Evolutionary conservation across 768 basidiomycete species (phyloP).

Genomic region (Mycena amicta): DNA sequence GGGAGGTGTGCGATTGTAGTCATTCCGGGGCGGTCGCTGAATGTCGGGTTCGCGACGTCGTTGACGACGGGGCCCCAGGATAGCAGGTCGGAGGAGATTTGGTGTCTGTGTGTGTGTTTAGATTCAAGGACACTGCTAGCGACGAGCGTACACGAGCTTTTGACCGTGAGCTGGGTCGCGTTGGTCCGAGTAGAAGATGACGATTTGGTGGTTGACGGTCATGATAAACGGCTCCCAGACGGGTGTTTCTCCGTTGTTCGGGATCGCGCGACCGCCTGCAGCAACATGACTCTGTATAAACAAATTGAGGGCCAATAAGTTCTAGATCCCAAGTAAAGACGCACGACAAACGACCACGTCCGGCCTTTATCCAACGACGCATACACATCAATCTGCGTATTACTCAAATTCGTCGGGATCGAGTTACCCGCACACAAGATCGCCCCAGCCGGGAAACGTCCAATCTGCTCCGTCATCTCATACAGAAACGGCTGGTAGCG

Average conservation of each 20-base stretch:
- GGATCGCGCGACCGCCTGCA: constrained; percentile 19
- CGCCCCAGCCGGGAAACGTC: constrained; percentile 19
- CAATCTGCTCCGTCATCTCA: constrained; percentile 14
- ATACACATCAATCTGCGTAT: constrained; percentile 26
- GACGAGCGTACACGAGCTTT: constrained; percentile 18
- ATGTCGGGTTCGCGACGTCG: constrained; percentile 20
- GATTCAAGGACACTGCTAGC: not conserved
- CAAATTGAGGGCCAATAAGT: not conserved
- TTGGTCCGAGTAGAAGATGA: constrained; percentile 26
- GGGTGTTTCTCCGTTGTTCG: constrained; percentile 22
- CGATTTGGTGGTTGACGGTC: constrained; percentile 19
- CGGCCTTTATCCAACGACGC: constrained; percentile 20
- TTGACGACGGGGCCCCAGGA: constrained; percentile 21
- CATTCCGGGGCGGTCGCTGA: constrained; percentile 25
- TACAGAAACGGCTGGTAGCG: constrained; percentile 26
- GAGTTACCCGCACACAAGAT: constrained; percentile 24
- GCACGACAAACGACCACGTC: constrained; percentile 17
- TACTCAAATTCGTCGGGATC: constrained; percentile 19
- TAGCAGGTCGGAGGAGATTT: constrained; percentile 15
- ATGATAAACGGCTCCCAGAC: constrained; percentile 27
- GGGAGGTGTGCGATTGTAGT: constrained; percentile 20
- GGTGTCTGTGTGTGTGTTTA: constrained; percentile 10
- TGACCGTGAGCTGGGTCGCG: constrained; percentile 25
- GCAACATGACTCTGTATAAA: constrained; percentile 20
- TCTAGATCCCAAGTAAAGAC: not conserved